phyloP scores from a whole-genome alignment of 345 rosid species.

The Syzygium grande region DNA sequence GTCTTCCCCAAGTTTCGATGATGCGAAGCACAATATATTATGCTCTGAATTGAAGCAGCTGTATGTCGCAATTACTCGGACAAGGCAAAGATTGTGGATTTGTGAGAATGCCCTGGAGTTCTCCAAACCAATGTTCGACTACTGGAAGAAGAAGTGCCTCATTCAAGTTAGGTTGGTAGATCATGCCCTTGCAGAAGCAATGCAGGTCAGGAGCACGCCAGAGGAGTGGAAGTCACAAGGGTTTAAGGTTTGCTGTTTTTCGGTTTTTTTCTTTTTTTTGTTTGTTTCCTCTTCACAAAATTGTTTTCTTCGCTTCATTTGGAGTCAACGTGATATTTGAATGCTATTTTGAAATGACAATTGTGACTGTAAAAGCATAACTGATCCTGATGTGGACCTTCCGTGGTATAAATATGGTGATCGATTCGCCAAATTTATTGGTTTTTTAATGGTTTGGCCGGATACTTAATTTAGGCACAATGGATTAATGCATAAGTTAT shows the following conservation, averaged over 20 bases:
- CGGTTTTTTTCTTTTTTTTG: no score
- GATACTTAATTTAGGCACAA: not conserved
- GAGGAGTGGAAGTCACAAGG: conserved; percentile 41
- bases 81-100: conserved; percentile 48
- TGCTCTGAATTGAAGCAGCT: conserved; percentile 33
- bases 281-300: not conserved
- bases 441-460: not conserved
- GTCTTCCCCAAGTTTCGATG: conserved; percentile 19
- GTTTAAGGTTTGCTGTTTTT: conserved; percentile 16
- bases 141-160: conserved; percentile 14
- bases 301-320: not conserved
- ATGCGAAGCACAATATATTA: conserved; percentile 24
- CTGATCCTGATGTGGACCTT: not conserved
- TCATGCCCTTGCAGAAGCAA: conserved; percentile 21
- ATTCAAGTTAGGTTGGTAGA: conserved; percentile 27
- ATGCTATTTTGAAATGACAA: not conserved
- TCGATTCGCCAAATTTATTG: not conserved
- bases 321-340: not conserved
- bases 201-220: conserved; percentile 35
- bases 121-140: conserved; percentile 20
- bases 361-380: not conserved
- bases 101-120: conserved; percentile 30
- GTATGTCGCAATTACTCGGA: conserved; percentile 37
- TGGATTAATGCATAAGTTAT: not conserved
- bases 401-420: not conserved